A percentile compares a stretch with the other conserved stretches of the same genome.
Conservation (phyloP, 1,139 yeast genomes). For the Diutina scorzettiae region DNA sequence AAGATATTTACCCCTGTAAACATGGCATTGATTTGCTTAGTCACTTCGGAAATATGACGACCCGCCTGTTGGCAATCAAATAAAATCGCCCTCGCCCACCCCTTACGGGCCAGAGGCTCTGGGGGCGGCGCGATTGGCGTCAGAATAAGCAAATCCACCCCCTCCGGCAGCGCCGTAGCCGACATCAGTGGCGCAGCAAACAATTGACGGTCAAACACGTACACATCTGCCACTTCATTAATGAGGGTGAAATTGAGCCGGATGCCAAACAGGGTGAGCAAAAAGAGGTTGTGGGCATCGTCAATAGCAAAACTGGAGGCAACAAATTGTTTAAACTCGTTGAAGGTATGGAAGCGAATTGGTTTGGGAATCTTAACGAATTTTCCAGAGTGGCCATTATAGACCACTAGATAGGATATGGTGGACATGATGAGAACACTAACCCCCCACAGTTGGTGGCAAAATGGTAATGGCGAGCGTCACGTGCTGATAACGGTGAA, state of each 20-base stretch:
- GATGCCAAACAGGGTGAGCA: slow-evolving; percentile 56
- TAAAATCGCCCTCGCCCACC: neutral
- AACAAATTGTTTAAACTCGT: slow-evolving; percentile 13
- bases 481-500: too few relatives aligned
- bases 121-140: neutral
- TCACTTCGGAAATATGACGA: neutral
- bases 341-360: slow-evolving; percentile 24
- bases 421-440: neutral
- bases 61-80: slow-evolving; percentile 6
- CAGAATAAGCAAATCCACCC: neutral
- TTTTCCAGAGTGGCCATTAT: slow-evolving; percentile 31
- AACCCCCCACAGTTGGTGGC: slow-evolving; percentile 3
- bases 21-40: slow-evolving; percentile 25
- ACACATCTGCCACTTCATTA: slow-evolving; percentile 37
- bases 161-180: neutral
- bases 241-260: slow-evolving; percentile 42
- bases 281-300: slow-evolving; percentile 28
- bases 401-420: slow-evolving; percentile 19
- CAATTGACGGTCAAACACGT: slow-evolving; percentile 12
- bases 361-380: slow-evolving; percentile 29
- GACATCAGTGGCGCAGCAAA: slow-evolving; percentile 5
- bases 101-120: neutral
- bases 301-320: slow-evolving; percentile 12
- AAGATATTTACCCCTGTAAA: slow-evolving; percentile 44
- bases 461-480: neutral